Base-by-base conservation (phyloP, 2,329 filamentous ascomycete genomes). In the Bisporella sp. region DNA sequence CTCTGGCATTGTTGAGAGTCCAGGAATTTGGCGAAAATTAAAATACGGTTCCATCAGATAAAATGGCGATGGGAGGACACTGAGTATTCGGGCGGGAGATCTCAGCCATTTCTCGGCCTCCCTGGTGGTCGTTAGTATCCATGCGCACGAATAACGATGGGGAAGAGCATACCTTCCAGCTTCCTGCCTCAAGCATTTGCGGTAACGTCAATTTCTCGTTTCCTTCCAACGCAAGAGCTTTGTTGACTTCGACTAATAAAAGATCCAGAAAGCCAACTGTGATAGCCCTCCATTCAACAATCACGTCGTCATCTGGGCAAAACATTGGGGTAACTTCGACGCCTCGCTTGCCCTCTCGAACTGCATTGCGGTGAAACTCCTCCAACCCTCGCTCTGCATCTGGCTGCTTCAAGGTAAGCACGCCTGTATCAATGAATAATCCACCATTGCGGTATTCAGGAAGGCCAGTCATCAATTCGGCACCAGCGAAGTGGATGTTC, bases 41-140 rank as follows among this genome's bases (percentile, higher is more conserved):
- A 67, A 99, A 97, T 58, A 99, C 89, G 29, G 93, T 97, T 55
- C 93, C 93, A 67, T 99, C 93, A 57, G 89, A 96, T 59, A 95
- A 79, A 61, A 97, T 96, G 71, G 96, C 84, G 64, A 99, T 97
- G 4, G 93, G 93, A 32, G 92, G 89, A 67, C 95, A 62, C 54
- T 64, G 61, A 8, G 93, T 97, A 64, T 96, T 97, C 28, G 93
- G 93, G 59, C 93, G 79, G 60, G 89, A 92, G 57, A 96, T 89
- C 72, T 96, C 92, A 56, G 93, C 93, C 66, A 97, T 87, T 71
- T 97, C 93, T 64, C 93, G 84, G 53, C 93, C 93, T 61, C 92
- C 92, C 91, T 80, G 52, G 55, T 63, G 47, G 33, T n/a, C 11
- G 39, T 57, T 52, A 50, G 48, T 51, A 21, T 48, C n/a, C 9